phyloP scores from a whole-genome alignment of 2,329 filamentous ascomycete species.

The Botrytis elliptica region DNA sequence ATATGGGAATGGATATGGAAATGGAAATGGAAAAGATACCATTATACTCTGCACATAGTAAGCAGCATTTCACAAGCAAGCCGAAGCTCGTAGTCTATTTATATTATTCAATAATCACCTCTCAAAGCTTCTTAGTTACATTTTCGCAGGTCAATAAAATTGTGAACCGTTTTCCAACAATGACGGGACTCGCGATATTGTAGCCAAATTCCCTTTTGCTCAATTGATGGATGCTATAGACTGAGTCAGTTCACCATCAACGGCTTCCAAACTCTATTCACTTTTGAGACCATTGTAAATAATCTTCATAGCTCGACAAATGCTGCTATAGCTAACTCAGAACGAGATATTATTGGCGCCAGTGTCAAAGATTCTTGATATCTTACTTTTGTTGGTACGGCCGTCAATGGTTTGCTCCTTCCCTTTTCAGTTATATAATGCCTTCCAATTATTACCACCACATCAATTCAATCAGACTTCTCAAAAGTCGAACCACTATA shows the following conservation, averaged over 20 bases:
- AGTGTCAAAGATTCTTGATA: not conserved
- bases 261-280: not conserved
- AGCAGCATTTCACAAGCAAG: constrained; percentile 4
- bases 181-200: not conserved
- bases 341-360: not conserved
- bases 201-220: not conserved
- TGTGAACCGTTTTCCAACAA: not conserved
- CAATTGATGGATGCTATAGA: not conserved
- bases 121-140: not conserved
- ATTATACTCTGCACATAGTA: constrained; percentile 4
- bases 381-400: not conserved
- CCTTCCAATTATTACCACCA: not conserved
- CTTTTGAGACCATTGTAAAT: not conserved
- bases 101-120: constrained; percentile 11
- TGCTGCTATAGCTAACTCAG: not conserved
- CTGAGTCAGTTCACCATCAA: not conserved
- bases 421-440: not conserved
- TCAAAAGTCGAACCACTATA: not conserved
- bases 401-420: not conserved
- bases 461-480: not conserved
- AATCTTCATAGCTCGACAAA: not conserved
- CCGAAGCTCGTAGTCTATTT: not conserved
- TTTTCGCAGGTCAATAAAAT: not conserved
- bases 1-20: not conserved
- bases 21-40: constrained; percentile 18